Percentiles rank a stretch among this genome's conserved stretches.
Conservation (phyloP, 2,329 filamentous ascomycete species). For the Clarireedia homoeocarpa region DNA sequence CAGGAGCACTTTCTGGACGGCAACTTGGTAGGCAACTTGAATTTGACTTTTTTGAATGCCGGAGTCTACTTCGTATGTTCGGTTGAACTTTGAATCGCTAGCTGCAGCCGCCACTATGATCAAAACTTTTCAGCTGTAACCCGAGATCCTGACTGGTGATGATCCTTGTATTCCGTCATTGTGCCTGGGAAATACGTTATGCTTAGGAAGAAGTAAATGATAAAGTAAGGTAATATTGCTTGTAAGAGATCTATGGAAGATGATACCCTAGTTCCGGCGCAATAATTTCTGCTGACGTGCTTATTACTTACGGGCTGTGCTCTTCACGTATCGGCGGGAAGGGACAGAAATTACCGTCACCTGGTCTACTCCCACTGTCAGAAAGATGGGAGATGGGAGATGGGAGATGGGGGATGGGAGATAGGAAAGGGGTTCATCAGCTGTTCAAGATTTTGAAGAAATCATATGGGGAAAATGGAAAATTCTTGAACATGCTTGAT, state of each 20-base stretch:
- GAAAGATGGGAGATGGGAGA: too few species aligned
- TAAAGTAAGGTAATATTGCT: not conserved
- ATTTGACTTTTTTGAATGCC: too few species aligned
- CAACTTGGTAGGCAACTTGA: too few species aligned
- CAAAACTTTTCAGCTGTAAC: not conserved
- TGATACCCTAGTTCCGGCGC: not conserved
- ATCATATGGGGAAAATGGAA: not conserved
- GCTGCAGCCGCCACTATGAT: not conserved
- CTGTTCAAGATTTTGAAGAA: too few species aligned
- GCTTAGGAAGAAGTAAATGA: not conserved
- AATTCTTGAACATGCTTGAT: not conserved
- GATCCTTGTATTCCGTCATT: constrained; percentile 1
- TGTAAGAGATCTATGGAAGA: not conserved
- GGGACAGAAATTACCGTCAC: too few species aligned
- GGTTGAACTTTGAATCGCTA: not conserved
- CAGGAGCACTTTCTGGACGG: too few species aligned
- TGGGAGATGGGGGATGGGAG: too few species aligned
- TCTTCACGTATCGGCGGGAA: too few species aligned
- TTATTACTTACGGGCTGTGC: too few species aligned
- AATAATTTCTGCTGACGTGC: too few species aligned
- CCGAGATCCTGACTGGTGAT: not conserved
- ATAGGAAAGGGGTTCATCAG: too few species aligned
- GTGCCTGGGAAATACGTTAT: not conserved
- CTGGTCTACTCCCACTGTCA: too few species aligned
- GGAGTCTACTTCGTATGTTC: not conserved